phyloP scores from a whole-genome alignment of 306 rosid genomes.

The Sicyos edulis region DNA sequence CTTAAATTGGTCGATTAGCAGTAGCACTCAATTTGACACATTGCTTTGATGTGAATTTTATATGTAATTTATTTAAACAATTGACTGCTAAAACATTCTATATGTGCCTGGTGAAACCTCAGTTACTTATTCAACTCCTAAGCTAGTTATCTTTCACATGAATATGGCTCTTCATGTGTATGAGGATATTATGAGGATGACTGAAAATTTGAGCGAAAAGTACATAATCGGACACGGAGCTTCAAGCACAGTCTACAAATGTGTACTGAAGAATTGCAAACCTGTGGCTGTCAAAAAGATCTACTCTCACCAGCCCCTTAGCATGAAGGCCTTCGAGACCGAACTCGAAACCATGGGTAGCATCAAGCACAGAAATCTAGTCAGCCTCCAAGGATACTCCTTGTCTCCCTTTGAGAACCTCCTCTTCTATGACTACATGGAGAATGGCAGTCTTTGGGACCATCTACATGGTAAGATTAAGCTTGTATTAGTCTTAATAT shows the following conservation, averaged over 20 bases:
- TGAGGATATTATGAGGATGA: conserved; percentile 74
- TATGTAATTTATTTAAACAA: too few relatives aligned
- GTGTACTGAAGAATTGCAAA: conserved; percentile 70
- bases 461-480: conserved; percentile 82
- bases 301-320: conserved; percentile 51
- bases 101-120: too few relatives aligned
- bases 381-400: conserved; percentile 79
- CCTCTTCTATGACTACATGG: conserved; percentile 86
- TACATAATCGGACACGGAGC: conserved; percentile 80
- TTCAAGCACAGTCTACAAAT: conserved; percentile 85
- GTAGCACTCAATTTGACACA: too few relatives aligned
- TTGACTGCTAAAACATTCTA: too few relatives aligned
- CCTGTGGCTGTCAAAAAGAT: conserved; percentile 90
- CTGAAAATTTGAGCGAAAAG: conserved; percentile 75
- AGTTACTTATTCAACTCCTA: conserved; percentile 29
- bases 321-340: conserved; percentile 66
- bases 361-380: conserved; percentile 76
- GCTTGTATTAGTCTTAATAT: too few relatives aligned
- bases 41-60: too few relatives aligned
- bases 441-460: conserved; percentile 90
- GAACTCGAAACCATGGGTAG: conserved; percentile 84
- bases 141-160: conserved; percentile 71
- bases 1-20: too few relatives aligned
- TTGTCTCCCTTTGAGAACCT: conserved; percentile 69
- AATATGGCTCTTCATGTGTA: conserved; percentile 85